These are phyloP conservation scores for Phytophthora pluvialis DNA, from an alignment of 352 stramenopile species.

Conservation along the genomic window DNA sequence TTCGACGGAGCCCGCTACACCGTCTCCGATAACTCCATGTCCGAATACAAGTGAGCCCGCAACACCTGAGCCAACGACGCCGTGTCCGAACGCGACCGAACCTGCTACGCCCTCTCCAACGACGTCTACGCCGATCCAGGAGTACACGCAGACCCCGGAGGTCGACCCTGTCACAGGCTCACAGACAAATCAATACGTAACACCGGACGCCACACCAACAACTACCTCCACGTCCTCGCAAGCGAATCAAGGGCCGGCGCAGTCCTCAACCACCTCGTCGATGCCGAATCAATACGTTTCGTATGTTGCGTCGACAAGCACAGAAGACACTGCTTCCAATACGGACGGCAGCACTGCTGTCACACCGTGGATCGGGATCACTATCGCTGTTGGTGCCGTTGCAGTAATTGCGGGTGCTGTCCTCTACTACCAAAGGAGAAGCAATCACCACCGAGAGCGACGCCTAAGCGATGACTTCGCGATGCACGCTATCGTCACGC, in stretches of 20 bases:
- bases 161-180: background rate
- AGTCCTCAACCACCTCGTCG: slow-evolving; percentile 11
- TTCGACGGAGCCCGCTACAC: background rate
- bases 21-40: background rate
- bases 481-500: slow-evolving; percentile 25
- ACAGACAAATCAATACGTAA: slow-evolving; percentile 3
- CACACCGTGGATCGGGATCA: slow-evolving; percentile 6
- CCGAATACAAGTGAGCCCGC: slow-evolving; percentile 5
- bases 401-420: slow-evolving; percentile 1
- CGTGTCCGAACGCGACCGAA: background rate
- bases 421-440: slow-evolving; percentile 6
- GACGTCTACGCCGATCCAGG: background rate
- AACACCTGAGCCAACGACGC: slow-evolving; percentile 1
- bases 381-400: slow-evolving; percentile 6
- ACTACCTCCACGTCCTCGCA: background rate
- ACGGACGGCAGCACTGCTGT: background rate
- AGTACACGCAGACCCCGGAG: background rate
- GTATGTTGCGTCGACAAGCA: slow-evolving; percentile 13
- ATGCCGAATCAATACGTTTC: slow-evolving; percentile 6
- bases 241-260: background rate
- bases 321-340: slow-evolving; percentile 2
- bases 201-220: background rate
- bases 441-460: slow-evolving; percentile 7
- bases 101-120: background rate
- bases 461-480: slow-evolving; percentile 24